Conservation (phyloP, 768 basidiomycete species). For the Mycena pura region DNA sequence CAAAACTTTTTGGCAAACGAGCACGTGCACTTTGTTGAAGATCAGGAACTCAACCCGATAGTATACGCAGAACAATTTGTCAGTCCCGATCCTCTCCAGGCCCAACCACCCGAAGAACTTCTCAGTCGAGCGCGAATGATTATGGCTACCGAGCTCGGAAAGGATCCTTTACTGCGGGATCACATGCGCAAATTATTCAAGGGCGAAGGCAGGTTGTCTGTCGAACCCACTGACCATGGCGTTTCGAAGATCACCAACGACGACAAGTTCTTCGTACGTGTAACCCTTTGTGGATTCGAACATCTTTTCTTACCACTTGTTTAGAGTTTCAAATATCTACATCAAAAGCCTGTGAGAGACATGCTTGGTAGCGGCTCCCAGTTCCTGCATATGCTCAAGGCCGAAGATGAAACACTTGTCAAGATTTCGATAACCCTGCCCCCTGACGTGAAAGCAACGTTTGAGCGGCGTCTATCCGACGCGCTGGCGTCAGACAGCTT, state of each 20-base stretch:
- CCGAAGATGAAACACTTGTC: slow-evolving; percentile 89
- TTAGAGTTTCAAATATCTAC: slow-evolving; percentile 95
- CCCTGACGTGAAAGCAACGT: slow-evolving; percentile 62
- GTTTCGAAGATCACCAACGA: slow-evolving; percentile 76
- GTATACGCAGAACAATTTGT: slow-evolving; percentile 88
- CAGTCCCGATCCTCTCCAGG: slow-evolving; percentile 67
- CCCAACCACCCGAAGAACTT: slow-evolving; percentile 68
- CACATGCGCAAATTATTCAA: slow-evolving; percentile 79
- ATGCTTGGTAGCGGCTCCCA: slow-evolving; percentile 79
- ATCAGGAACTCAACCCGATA: slow-evolving; percentile 80
- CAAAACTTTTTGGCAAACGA: slow-evolving; percentile 73
- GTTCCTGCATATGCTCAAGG: slow-evolving; percentile 89
- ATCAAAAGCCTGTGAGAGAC: slow-evolving; percentile 73
- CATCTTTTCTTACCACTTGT: slow-evolving; percentile 10
- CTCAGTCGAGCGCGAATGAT: slow-evolving; percentile 82
- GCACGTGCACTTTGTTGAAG: slow-evolving; percentile 74
- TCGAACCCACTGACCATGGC: slow-evolving; percentile 89
- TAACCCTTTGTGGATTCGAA: neutral
- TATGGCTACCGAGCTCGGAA: slow-evolving; percentile 87
- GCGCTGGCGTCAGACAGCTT: slow-evolving; percentile 87
- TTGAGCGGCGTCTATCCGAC: slow-evolving; percentile 78
- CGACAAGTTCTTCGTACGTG: slow-evolving; percentile 72
- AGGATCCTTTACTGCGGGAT: slow-evolving; percentile 87
- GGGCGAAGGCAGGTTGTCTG: slow-evolving; percentile 75
- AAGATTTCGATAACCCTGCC: slow-evolving; percentile 75